Evolutionary conservation across 306 rosid species (phyloP), one percentile per base, ranked within the genome.

Genomic region (Begonia loranthoides): DNA sequence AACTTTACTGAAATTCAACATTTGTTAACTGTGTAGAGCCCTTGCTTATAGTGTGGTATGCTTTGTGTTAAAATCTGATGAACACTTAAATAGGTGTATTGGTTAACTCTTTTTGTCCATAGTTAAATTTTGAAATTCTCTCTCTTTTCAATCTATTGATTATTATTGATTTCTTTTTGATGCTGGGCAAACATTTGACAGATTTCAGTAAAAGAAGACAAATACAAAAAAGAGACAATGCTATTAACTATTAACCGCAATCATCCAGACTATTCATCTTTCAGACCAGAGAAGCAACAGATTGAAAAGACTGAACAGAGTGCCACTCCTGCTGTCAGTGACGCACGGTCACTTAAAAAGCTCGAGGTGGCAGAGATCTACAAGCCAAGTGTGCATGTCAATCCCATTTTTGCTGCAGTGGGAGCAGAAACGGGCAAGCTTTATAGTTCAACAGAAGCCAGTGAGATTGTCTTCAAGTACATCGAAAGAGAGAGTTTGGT

Each of bases 201-300:
- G 97, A 78, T 90, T 38, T 66, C 79, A 9, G 86, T 78, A 28
- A 85, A 80, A 69, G 97, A 90, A 78, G 97, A 90, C 52, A 90
- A 90, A 56, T 66, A 82, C 51, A 85, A 90, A 69, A 82, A 82
- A 68, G 95, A 90, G 76, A 70, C 72, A 4, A 50, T 85, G 59
- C 47, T 90, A 58, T 28, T 72, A 10, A 70, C 82, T 17, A 68
- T 80, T 46, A 70, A 79, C 70, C 76, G 76, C 49, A 78, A 64
- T 3, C 90, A 90, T 82, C 73, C 61, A 45, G 94, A 78, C 62
- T 90, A 79, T 70, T 50, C 72, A 56, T 85, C 94, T 56, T 90
- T 82, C 43, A 90, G 70, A 80, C 97, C 95, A 50, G 95, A 90
- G 66, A 90, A 85, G 67, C 77, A 66, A 51, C 73, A 70, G 14